Evolutionary conservation across 495 filamentous ascomycete genomes (phyloP), one percentile per base, ranked within the genome.

Genomic region (Xylaria palmicola): DNA sequence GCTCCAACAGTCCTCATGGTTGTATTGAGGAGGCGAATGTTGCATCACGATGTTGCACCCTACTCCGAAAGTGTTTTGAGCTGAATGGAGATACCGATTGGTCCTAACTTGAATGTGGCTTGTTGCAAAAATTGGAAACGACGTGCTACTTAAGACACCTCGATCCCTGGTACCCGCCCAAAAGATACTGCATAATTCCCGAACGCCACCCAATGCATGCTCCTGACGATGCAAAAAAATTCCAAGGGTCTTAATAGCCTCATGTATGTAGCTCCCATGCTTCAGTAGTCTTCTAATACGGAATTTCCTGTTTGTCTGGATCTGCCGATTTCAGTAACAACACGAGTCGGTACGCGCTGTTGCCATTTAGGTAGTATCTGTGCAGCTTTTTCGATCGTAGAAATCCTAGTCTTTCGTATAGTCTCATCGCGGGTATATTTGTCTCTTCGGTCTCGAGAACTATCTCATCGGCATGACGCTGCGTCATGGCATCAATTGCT

Each of bases 401-500:
- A 68, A 99, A 99, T 0, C 95, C 95, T 5, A 99, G 78, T 1
- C 92, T 80, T 70, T 98, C 95, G 75, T 99, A 99, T 1, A 99
- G 79, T 57, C 90, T 89, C 78, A 97, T 93, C 6, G 92, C 92
- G 5, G 92, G 90, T 3, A 87, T 86, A 72, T 99, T 99, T 17
- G 88, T 92, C 70, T 93, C 91, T 77, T 99, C 95, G 2, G 95
- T 99, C 80, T 99, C 95, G 40, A 99, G 85, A 8, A 92, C 93
- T 36, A 98, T 87, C 80, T 99, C 95, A 69, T 98, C 93, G 45
- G 95, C 95, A 69, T 90, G 80, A 51, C 87, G 77, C 60, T 82
- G 82, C 24, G 85, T 84, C 95, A 99, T 98, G 34, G 88, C 89
- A 71, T 97, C 91, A 62, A 99, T 94, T 7, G 92, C 91, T 85